Evolutionary conservation across 2,329 filamentous ascomycete species (phyloP).

Genomic region (Zelopaecilomyces penicillatus): DNA sequence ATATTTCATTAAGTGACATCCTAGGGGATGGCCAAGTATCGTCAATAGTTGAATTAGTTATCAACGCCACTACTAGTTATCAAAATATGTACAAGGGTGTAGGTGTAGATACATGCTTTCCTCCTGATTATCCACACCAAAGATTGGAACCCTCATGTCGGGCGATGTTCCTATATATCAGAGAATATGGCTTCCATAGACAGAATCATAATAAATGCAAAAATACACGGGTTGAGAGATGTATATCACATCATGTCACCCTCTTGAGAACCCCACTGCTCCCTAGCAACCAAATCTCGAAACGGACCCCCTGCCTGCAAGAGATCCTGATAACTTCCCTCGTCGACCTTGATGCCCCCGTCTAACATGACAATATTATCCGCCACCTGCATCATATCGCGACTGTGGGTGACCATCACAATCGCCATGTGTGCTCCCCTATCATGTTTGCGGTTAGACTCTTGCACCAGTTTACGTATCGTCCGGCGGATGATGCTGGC

Average conservation of each 20-base stretch:
- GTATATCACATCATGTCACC: neutral
- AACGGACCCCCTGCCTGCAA: slow-evolving; percentile 36
- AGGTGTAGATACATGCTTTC: no score
- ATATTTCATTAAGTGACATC: no score
- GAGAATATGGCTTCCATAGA: neutral
- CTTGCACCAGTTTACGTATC: slow-evolving; percentile 43
- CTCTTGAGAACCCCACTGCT: slow-evolving; percentile 7
- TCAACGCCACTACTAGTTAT: no score
- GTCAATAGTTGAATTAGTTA: no score
- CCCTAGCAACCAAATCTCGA: slow-evolving; percentile 36
- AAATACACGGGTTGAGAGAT: neutral
- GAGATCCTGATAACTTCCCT: slow-evolving; percentile 58
- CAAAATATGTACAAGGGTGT: no score
- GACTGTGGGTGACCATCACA: slow-evolving; percentile 72
- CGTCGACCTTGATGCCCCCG: slow-evolving; percentile 56
- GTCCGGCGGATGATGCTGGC: slow-evolving; percentile 57
- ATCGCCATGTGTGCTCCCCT: slow-evolving; percentile 49
- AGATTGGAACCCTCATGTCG: neutral
- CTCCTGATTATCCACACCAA: no score
- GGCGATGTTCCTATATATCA: no score
- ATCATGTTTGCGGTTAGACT: slow-evolving; percentile 9
- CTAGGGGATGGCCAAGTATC: no score
- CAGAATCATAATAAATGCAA: neutral
- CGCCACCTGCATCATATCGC: slow-evolving; percentile 79
- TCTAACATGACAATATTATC: slow-evolving; percentile 66